phyloP scores from a whole-genome alignment of 257 asterid genomes.

The Dorcoceras hygrometricum region DNA sequence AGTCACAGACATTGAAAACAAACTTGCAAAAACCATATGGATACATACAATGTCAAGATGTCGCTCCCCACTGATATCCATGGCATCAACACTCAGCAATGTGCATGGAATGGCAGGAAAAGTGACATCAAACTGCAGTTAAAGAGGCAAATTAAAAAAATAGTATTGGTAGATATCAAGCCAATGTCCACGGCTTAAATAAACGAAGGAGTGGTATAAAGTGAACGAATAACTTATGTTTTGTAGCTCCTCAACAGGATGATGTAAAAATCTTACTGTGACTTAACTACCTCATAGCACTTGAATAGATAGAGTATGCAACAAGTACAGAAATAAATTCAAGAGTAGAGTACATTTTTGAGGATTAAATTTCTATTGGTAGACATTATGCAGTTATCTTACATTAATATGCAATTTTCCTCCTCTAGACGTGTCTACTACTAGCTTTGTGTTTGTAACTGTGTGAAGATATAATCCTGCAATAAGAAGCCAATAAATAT shows the following conservation, averaged over 20 bases:
- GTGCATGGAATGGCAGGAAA: constrained; percentile 88
- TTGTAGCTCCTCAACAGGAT: constrained; percentile 7
- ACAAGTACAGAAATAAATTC: neutral
- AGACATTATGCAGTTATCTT: constrained; percentile 30
- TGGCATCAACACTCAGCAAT: constrained; percentile 92
- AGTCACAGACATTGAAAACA: constrained; percentile 18
- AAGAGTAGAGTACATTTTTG: constrained; percentile 2
- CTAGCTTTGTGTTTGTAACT: constrained; percentile 78
- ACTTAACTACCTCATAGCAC: constrained; percentile 18
- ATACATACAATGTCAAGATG: constrained; percentile 83
- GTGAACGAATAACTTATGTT: neutral
- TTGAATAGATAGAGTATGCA: constrained; percentile 4
- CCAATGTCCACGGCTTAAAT: constrained; percentile 17
- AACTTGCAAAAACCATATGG: constrained; percentile 19
- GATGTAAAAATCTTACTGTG: neutral
- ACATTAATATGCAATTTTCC: constrained; percentile 85
- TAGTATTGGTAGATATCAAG: neutral
- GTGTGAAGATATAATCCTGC: constrained; percentile 91
- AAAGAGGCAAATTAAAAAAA: constrained; percentile 23
- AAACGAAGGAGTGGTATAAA: neutral
- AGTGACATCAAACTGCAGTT: constrained; percentile 87
- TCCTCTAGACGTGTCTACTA: constrained; percentile 96
- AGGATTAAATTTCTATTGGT: neutral
- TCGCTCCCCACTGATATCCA: constrained; percentile 99
- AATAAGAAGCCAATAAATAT: constrained; percentile 30